A percentile compares a stretch with the other conserved stretches of the same genome.
Conservation (phyloP, 2,329 filamentous ascomycete genomes). For the Paramyrothecium roridum region DNA sequence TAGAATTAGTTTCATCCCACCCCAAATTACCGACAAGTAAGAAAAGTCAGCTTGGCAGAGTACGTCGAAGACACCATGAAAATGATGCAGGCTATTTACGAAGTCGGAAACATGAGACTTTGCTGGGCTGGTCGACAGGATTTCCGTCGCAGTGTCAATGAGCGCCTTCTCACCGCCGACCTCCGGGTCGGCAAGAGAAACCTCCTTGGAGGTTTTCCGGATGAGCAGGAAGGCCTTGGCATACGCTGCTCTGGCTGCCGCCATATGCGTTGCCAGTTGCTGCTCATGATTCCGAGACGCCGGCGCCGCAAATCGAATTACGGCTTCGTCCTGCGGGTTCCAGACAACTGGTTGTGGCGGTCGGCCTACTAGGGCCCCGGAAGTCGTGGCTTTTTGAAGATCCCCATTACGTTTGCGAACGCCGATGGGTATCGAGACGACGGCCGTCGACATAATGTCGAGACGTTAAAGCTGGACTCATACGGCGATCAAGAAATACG, state of each 20-base stretch:
- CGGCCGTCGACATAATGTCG: background rate
- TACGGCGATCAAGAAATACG: background rate
- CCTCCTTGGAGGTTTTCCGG: background rate
- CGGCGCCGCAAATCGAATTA: background rate
- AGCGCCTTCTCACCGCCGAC: background rate
- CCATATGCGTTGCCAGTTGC: background rate
- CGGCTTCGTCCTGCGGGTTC: background rate
- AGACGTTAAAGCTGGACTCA: background rate
- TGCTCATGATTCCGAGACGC: background rate
- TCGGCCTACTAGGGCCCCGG: background rate
- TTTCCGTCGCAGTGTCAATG: background rate
- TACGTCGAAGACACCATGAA: background rate
- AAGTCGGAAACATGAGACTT: background rate
- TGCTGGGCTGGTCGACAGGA: background rate
- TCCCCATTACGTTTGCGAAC: background rate
- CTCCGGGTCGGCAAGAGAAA: background rate
- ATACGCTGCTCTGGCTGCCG: background rate
- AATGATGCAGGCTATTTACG: slow-evolving; percentile 1
- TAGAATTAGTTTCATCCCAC: slow-evolving; percentile 1
- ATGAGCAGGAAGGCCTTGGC: background rate
- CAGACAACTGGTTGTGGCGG: background rate
- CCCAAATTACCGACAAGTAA: slow-evolving; percentile 1
- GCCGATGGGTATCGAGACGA: background rate
- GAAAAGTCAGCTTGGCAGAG: background rate
- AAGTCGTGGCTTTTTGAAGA: background rate